Evolutionary conservation across 352 stramenopile genomes (phyloP).

Genomic region (Phytopythium chamaehyphon): DNA sequence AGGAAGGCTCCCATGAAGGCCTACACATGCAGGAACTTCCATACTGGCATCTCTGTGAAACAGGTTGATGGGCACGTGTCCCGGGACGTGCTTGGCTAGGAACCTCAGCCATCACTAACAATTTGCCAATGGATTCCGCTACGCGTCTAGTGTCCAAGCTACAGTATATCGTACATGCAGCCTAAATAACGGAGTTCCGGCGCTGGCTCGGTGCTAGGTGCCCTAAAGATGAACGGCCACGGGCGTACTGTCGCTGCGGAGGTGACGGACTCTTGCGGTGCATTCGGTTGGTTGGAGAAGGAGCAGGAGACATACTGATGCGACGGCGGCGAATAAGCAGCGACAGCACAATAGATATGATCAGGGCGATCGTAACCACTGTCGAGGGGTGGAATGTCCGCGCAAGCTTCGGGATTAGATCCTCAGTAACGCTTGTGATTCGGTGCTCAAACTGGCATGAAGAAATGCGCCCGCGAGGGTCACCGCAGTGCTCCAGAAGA

Average conservation of each 20-base stretch:
- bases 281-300: constrained; percentile 21
- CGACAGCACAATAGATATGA: constrained; percentile 54
- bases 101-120: too few relatives aligned
- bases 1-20: too few relatives aligned
- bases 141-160: not conserved
- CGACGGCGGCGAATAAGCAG: constrained; percentile 45
- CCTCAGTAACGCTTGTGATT: constrained; percentile 65
- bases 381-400: constrained; percentile 51
- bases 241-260: constrained; percentile 3
- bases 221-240: not conserved
- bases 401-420: constrained; percentile 47
- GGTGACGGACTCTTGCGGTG: constrained; percentile 23
- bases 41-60: too few relatives aligned
- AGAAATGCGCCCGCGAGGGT: constrained; percentile 49
- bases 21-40: too few relatives aligned
- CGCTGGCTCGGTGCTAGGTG: constrained; percentile 13
- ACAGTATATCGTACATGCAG: constrained; percentile 9
- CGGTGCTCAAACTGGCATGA: constrained; percentile 75
- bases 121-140: not conserved
- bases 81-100: too few relatives aligned
- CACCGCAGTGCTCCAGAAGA: constrained; percentile 73
- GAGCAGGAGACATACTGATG: constrained; percentile 17
- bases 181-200: constrained; percentile 47
- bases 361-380: constrained; percentile 45
- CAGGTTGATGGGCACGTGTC: too few relatives aligned